Conservation (phyloP, 2,329 filamentous ascomycete genomes). For the Penicillium sp. region DNA sequence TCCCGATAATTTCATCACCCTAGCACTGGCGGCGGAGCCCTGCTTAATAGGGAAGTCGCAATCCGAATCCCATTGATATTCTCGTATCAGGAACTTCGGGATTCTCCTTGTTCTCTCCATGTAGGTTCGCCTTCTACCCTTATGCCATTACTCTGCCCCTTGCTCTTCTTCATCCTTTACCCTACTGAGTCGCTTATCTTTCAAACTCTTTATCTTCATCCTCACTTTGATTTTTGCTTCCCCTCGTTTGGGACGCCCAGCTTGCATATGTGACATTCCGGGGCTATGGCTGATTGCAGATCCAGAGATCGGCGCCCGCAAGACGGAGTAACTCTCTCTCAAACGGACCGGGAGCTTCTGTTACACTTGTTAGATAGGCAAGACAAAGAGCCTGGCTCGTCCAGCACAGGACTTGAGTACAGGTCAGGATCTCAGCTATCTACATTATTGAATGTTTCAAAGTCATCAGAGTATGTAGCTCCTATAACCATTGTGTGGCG, state of each 20-base stretch:
- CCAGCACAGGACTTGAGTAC: background rate
- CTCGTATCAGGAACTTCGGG: background rate
- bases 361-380: background rate
- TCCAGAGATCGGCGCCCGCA: background rate
- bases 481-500: background rate
- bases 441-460: background rate
- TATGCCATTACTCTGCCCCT: background rate
- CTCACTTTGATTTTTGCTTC: background rate
- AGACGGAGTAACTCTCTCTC: background rate
- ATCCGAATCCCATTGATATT: background rate
- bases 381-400: background rate
- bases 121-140: background rate
- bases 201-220: background rate
- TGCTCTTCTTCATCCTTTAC: background rate
- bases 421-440: background rate
- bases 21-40: background rate
- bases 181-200: background rate
- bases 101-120: background rate
- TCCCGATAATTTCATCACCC: background rate
- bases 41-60: background rate
- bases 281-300: background rate
- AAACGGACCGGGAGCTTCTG: background rate
- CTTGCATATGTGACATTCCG: background rate
- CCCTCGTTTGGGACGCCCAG: background rate
- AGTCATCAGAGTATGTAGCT: background rate